These are phyloP conservation scores for Drechslerella dactyloides DNA, from an alignment of 2,329 filamentous ascomycete species.

Conservation along the genomic window DNA sequence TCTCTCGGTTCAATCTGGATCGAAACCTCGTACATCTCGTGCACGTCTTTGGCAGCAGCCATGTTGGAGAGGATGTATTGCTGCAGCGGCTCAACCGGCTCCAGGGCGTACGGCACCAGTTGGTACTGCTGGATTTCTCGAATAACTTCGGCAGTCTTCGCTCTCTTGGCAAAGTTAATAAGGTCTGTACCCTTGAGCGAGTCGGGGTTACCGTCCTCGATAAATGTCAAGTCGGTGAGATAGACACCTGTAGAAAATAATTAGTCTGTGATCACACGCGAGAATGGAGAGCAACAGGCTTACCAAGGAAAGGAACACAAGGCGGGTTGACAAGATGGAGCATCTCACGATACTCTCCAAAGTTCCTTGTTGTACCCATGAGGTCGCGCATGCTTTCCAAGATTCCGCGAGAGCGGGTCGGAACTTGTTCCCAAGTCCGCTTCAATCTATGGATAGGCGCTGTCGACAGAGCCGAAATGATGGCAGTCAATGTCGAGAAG, in stretches of 20 bases:
- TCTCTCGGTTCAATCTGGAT: slow-evolving; percentile 91
- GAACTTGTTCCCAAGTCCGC: slow-evolving; percentile 92
- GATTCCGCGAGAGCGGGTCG: slow-evolving; percentile 77
- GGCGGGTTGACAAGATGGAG: slow-evolving; percentile 92
- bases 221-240: slow-evolving; percentile 95
- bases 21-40: slow-evolving; percentile 99
- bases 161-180: slow-evolving; percentile 98
- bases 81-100: slow-evolving; percentile 87
- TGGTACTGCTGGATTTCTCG: slow-evolving; percentile 98
- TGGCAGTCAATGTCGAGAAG: slow-evolving; percentile 95
- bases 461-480: slow-evolving; percentile 93
- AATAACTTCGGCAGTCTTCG: slow-evolving; percentile 97
- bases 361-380: slow-evolving; percentile 98
- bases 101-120: slow-evolving; percentile 91
- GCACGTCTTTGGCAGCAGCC: slow-evolving; percentile 91
- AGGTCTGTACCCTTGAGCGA: slow-evolving; percentile 94
- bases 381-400: slow-evolving; percentile 90
- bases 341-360: slow-evolving; percentile 92
- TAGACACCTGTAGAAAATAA: slow-evolving; percentile 74
- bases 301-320: slow-evolving; percentile 98
- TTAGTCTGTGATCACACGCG: not conserved
- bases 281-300: slow-evolving; percentile 54
- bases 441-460: slow-evolving; percentile 93
- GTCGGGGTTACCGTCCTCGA: slow-evolving; percentile 96
- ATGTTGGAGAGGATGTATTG: slow-evolving; percentile 97